Evolutionary conservation across 208 protist genomes (phyloP).

Genomic region (Trypanosoma scelopori): DNA sequence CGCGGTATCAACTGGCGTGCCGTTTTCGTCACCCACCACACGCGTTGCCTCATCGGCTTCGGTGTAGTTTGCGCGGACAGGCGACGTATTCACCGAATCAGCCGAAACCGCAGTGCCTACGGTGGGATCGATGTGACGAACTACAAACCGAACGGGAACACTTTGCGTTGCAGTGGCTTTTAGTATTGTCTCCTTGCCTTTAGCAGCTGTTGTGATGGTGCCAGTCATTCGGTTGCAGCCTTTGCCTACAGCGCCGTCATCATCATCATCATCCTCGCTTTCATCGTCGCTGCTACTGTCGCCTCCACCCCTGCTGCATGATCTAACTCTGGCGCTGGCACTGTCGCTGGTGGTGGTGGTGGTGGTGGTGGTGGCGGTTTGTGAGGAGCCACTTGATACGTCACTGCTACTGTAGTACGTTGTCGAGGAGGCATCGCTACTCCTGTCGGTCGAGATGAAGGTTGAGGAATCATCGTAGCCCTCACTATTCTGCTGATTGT

Average conservation of each 20-base stretch:
- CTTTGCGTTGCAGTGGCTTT: constrained; percentile 5
- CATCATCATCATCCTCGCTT: neutral
- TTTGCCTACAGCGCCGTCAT: too few relatives aligned
- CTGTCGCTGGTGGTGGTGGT: constrained; percentile 13
- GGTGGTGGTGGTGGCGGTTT: constrained; percentile 17
- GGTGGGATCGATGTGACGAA: neutral
- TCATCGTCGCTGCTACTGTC: neutral
- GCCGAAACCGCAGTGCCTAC: neutral
- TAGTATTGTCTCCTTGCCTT: neutral
- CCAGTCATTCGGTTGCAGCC: too few relatives aligned
- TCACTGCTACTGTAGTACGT: neutral
- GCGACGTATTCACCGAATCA: neutral
- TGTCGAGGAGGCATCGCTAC: neutral
- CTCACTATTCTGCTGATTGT: constrained; percentile 1
- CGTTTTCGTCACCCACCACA: too few relatives aligned
- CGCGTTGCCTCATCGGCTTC: neutral
- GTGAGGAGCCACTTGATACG: constrained; percentile 15
- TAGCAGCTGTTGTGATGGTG: too few relatives aligned
- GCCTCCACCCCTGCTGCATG: constrained; percentile 4
- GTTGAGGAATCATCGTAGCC: constrained; percentile 1
- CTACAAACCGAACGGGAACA: neutral
- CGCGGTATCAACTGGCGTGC: too few relatives aligned
- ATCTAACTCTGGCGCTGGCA: too few relatives aligned
- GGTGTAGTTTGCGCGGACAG: neutral
- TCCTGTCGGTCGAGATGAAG: neutral